These are phyloP conservation scores for Amanita fuliginea DNA, from an alignment of 768 basidiomycete genomes.

Conservation along the genomic window DNA sequence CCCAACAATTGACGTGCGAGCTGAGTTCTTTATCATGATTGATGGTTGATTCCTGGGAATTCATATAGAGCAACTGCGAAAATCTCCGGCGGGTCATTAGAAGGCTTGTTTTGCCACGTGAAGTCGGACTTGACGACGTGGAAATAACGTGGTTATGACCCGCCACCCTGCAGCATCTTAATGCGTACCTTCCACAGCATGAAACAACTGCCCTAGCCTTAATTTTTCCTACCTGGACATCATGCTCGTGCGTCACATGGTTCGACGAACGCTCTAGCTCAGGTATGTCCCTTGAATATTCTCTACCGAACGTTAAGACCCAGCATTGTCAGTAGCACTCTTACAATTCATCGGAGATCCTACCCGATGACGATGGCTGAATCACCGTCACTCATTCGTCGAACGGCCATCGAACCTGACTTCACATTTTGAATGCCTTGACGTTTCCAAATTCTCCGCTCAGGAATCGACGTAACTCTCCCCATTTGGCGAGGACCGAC, in stretches of 20 bases:
- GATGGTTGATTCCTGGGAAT: neutral
- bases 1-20: neutral
- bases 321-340: neutral
- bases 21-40: neutral
- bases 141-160: constrained; percentile 21
- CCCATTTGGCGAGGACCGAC: constrained; percentile 10
- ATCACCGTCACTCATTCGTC: constrained; percentile 1
- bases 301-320: neutral
- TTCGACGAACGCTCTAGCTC: neutral
- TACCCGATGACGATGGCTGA: neutral
- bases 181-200: neutral
- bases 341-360: neutral
- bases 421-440: constrained; percentile 12
- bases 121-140: constrained; percentile 22
- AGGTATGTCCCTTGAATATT: neutral
- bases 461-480: constrained; percentile 7
- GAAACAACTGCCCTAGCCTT: neutral
- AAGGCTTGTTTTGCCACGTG: constrained; percentile 19
- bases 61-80: neutral
- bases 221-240: neutral
- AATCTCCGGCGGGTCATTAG: constrained; percentile 6
- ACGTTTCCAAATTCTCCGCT: constrained; percentile 19
- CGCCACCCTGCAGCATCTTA: neutral
- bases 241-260: neutral
- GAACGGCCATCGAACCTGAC: constrained; percentile 6